A percentile compares a stretch with the other conserved stretches of the same genome.
These are phyloP conservation scores for Mycena latifolia DNA, from an alignment of 768 basidiomycete species.

Conservation along the genomic window DNA sequence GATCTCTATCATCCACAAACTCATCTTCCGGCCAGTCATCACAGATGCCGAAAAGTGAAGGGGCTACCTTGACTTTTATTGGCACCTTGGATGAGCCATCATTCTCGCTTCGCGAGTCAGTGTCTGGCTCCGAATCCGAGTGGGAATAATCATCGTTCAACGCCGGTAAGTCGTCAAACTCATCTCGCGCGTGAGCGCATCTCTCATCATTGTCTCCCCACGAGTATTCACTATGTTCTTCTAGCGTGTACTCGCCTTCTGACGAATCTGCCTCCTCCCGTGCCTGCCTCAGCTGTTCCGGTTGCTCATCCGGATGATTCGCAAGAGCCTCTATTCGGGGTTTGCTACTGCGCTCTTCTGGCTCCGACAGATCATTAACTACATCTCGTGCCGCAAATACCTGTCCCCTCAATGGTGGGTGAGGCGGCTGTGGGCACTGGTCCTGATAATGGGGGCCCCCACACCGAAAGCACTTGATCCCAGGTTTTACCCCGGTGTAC, in stretches of 20 bases:
- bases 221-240: not conserved
- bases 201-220: no score
- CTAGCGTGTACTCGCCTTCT: not conserved
- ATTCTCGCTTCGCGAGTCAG: not conserved
- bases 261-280: not conserved
- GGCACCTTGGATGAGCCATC: not conserved
- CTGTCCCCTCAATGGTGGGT: not conserved
- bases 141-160: no score
- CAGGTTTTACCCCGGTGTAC: not conserved
- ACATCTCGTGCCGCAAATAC: not conserved
- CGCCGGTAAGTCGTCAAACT: no score
- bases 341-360: not conserved
- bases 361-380: not conserved
- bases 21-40: not conserved
- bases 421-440: not conserved
- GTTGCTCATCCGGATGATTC: no score
- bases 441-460: not conserved
- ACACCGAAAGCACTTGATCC: not conserved
- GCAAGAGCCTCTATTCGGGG: no score
- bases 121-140: not conserved
- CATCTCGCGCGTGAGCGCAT: no score
- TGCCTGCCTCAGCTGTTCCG: no score
- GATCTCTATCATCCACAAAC: not conserved
- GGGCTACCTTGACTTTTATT: not conserved
- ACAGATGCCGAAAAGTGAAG: not conserved